Evolutionary conservation across 257 asterid species (phyloP).

Genomic region (Capsicum baccatum): DNA sequence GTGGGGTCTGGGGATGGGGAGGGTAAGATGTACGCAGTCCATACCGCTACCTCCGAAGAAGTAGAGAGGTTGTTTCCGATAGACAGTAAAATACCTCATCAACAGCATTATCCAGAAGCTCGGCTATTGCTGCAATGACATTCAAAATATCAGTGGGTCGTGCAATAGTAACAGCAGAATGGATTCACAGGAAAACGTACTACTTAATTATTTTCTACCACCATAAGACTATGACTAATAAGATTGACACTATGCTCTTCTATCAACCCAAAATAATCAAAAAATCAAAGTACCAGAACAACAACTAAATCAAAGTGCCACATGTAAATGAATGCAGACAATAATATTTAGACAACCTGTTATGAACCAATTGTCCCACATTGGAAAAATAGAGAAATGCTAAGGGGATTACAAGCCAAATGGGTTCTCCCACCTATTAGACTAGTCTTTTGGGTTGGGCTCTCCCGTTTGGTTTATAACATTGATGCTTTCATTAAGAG

Average conservation of each 20-base stretch:
- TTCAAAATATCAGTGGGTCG: slow-evolving; percentile 24
- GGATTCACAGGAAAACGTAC: background rate
- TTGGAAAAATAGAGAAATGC: too few species aligned
- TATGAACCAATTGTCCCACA: too few species aligned
- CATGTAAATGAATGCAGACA: background rate
- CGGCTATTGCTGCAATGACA: slow-evolving; percentile 81
- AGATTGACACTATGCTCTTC: slow-evolving; percentile 5
- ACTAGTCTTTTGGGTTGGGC: too few species aligned
- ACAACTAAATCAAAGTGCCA: background rate
- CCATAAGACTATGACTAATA: background rate
- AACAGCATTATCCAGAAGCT: slow-evolving; percentile 91
- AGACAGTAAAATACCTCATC: slow-evolving; percentile 72
- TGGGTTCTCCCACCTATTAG: too few species aligned
- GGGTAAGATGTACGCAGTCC: too few species aligned
- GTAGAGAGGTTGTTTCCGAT: too few species aligned
- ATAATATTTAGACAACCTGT: background rate
- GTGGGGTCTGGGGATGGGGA: too few species aligned
- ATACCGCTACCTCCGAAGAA: too few species aligned
- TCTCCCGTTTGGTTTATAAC: too few species aligned
- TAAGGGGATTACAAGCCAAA: too few species aligned
- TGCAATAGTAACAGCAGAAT: background rate
- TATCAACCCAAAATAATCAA: slow-evolving; percentile 17
- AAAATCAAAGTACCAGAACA: too few species aligned
- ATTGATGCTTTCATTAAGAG: too few species aligned
- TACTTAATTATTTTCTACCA: background rate